Evolutionary conservation across 306 rosid genomes (phyloP), one percentile per base, ranked within the genome.

Genomic region (Psophocarpus tetragonolobus): DNA sequence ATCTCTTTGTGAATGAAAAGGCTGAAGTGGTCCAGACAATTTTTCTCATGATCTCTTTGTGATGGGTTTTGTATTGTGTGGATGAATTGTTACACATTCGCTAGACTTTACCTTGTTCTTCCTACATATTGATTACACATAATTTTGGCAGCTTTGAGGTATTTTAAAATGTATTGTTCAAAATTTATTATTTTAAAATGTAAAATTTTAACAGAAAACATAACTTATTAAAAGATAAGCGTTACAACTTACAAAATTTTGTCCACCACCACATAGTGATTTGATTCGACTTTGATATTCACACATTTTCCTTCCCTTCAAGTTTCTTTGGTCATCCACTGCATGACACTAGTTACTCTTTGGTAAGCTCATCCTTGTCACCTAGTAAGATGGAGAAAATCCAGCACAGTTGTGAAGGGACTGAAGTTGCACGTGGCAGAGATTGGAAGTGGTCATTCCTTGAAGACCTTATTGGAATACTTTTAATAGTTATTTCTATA

Each of bases 361-460:
- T 0, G 5, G 38, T 26, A 56, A 56, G 33, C 18, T 9, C 7
- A 17, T 24, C 6, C 35, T 3, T 60, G 7, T 29, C 3, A 0
- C 6, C 35, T 3, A 29, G 7, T 29, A 7, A 0, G 54, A 90
- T 92, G 97, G 93, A 90, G 36, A 85, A 88, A 12, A 85, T 92
- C 60, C n/a, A 85, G 74, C 97, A 87, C 78, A 78, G 71, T 35
- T 47, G 95, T 90, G 26, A 79, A 82, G 51, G 97, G 90, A 79
- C 78, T 92, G 24, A 90, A 92, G 78, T 85, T 92, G 39, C 93
- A 90, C 69, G 90, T 90, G 24, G 93, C 95, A 32, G 89, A 90
- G 83, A 82, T 87, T 32, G 93, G 91, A 84, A 78, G 45, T 24
- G 88, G 86, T 82, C 21, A 50, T 17, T 30, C 27, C 50, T 21